Evolutionary conservation across 768 basidiomycete genomes (phyloP), one percentile per base, ranked within the genome.

Genomic region (Mycena belliarum): DNA sequence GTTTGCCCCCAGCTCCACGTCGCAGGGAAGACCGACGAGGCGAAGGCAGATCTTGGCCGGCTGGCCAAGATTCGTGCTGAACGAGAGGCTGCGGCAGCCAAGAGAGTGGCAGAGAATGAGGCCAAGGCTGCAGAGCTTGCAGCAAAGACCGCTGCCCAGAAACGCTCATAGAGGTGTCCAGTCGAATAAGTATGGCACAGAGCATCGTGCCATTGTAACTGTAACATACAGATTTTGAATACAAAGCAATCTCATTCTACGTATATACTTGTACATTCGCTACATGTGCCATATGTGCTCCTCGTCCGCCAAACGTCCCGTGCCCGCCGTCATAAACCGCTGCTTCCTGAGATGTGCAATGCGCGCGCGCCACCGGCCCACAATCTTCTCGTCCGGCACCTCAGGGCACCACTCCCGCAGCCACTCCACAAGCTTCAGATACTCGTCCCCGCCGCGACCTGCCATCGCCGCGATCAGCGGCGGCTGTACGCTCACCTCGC

Each of bases 21-120:
- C 16, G 77, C 82, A 71, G 95, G 95, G 59, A 91, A 97, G 85
- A 98, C 95, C 0, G 86, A 89, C 33, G 81, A 97, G 70, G 95
- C 95, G 20, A 91, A 94, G 75, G 72, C 87, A 4, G 95, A 98
- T 72, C 84, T 98, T 48, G 83, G 88, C 20, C 84, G 95, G 33
- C 83, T 98, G 16, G 83, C 84, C 44, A 89, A 87, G 84, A 92
- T 98, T 67, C 84, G 83, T 58, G 87, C 85, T 53, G 92, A 96
- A 58, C 88, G 95, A 48, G 95, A 95, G 60, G 89, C 85, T 40
- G 94, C 95, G 1, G 86, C 87, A 45, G 91, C 90, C 2, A 91
- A 89, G 80, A 79, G 95, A 53, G 86, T 92, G 75, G 95, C 95
- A 0, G 95, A 96, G 68, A 80, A 86, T 6, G 92, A 93, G 65